Evolutionary conservation across 768 basidiomycete genomes (phyloP).

Genomic region (Termitomyces sp.): DNA sequence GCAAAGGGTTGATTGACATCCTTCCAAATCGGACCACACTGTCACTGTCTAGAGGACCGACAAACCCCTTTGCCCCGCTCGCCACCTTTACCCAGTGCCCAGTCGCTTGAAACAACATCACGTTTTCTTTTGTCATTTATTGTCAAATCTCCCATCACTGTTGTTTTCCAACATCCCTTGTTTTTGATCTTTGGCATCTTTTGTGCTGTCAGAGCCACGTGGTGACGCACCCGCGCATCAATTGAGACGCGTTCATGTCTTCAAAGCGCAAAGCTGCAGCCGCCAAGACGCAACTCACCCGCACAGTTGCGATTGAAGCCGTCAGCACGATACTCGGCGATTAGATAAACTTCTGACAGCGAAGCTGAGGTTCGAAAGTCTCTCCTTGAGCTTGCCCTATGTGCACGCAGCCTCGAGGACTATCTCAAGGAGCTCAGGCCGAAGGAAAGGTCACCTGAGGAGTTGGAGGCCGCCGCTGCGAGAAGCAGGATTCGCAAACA

Average conservation of each 20-base stretch:
- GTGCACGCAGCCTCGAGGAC: conserved; percentile 25
- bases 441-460: conserved; percentile 30
- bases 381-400: conserved; percentile 24
- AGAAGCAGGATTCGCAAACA: conserved; percentile 49
- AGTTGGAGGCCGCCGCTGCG: conserved; percentile 37
- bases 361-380: conserved; percentile 18
- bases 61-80: conserved; percentile 1
- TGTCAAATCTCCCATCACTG: background rate
- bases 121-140: background rate
- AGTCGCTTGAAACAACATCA: background rate
- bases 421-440: conserved; percentile 20
- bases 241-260: conserved; percentile 17
- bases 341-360: conserved; percentile 30
- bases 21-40: conserved; percentile 13
- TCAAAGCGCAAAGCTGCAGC: conserved; percentile 33
- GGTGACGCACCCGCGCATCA: conserved; percentile 1
- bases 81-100: background rate
- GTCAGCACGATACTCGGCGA: conserved; percentile 30
- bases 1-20: conserved; percentile 41
- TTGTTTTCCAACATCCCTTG: background rate
- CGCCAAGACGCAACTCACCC: conserved; percentile 25
- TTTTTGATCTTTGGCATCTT: background rate
- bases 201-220: background rate
- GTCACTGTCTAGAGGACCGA: background rate
- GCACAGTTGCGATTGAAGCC: conserved; percentile 22